phyloP scores from a whole-genome alignment of 768 basidiomycete genomes.

The Leccinum subtestaceum region DNA sequence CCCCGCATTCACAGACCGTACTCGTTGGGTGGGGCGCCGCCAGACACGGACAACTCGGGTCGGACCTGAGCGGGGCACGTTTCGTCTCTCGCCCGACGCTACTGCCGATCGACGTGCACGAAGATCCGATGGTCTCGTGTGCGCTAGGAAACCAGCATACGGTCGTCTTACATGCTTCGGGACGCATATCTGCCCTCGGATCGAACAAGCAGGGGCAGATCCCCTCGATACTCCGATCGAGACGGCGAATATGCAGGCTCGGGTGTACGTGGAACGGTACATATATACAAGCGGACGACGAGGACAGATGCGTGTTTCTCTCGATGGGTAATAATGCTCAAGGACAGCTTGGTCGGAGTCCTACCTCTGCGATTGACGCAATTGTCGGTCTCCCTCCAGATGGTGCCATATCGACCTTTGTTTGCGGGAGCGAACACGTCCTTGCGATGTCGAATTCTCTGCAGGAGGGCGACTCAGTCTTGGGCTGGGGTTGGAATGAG shows the following conservation, averaged over 20 bases:
- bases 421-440: conserved; percentile 87
- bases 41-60: conserved; percentile 83
- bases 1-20: conserved; percentile 21
- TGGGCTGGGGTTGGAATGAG: conserved; percentile 98
- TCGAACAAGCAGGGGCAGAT: conserved; percentile 73
- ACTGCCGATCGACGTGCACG: conserved; percentile 32
- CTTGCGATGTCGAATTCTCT: conserved; percentile 22
- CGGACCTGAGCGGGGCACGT: conserved; percentile 12
- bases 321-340: conserved; percentile 54
- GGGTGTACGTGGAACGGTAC: conserved; percentile 83
- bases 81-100: conserved; percentile 24
- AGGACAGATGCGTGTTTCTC: conserved; percentile 32
- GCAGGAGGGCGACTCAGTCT: conserved; percentile 42
- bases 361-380: neutral
- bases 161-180: conserved; percentile 43
- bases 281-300: conserved; percentile 39
- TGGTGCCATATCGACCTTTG: conserved; percentile 36
- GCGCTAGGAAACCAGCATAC: conserved; percentile 56
- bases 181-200: conserved; percentile 53
- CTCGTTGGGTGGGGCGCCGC: conserved; percentile 81
- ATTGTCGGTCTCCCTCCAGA: conserved; percentile 28
- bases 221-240: conserved; percentile 32
- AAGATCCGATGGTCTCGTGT: conserved; percentile 34
- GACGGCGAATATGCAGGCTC: conserved; percentile 33
- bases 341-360: conserved; percentile 62